Percentiles rank a stretch among this genome's conserved stretches.
Evolutionary conservation across 148 eudicot species (phyloP).

Genomic region (Mesembryanthemum crystallinum): DNA sequence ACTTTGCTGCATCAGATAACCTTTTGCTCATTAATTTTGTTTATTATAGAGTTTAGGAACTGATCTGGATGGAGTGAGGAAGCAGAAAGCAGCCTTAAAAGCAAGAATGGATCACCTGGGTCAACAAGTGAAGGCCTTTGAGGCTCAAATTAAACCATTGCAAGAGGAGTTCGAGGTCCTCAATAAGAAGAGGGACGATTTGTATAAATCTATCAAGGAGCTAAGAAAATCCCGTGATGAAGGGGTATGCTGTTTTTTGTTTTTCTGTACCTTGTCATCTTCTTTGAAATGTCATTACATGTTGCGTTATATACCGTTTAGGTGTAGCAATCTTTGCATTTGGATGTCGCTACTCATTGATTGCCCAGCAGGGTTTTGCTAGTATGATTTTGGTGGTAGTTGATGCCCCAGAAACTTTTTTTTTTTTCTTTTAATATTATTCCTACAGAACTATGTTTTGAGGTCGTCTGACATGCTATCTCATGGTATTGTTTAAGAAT

Average conservation of each 20-base stretch:
- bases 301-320: background rate
- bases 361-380: background rate
- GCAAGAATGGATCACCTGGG: conserved; percentile 44
- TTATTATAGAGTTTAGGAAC: conserved; percentile 56
- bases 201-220: conserved; percentile 28
- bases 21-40: conserved; percentile 4
- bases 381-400: background rate
- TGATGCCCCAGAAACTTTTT: background rate
- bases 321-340: background rate
- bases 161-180: conserved; percentile 36
- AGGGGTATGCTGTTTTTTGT: conserved; percentile 38
- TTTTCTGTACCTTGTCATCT: background rate
- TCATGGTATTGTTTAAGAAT: background rate
- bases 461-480: background rate
- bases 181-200: conserved; percentile 38
- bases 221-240: conserved; percentile 48
- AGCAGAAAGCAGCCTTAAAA: conserved; percentile 51
- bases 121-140: conserved; percentile 38
- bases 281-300: background rate
- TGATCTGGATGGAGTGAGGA: conserved; percentile 71
- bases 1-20: background rate
- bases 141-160: conserved; percentile 39
- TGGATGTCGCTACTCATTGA: background rate
- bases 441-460: background rate
- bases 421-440: background rate